Evolutionary conservation across 352 stramenopile species (phyloP).

Genomic region (Globisporangium solare): DNA sequence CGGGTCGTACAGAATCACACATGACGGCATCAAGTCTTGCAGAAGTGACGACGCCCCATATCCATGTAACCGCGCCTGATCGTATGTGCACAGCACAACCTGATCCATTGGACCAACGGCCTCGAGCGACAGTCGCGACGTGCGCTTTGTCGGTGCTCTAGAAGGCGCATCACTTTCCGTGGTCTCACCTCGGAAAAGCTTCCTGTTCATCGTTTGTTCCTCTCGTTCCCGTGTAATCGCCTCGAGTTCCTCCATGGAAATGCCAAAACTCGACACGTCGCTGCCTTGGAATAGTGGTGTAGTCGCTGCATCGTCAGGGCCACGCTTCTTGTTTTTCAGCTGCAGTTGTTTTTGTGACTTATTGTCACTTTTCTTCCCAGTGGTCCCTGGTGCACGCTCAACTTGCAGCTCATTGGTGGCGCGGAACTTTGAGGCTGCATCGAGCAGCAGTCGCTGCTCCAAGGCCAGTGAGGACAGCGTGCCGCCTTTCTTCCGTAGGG

Average conservation of each 20-base stretch:
- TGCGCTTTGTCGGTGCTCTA: conserved; percentile 7
- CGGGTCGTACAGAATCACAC: conserved; percentile 94
- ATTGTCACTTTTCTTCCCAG: conserved; percentile 14
- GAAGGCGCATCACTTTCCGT: not conserved
- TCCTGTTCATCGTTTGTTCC: conserved; percentile 18
- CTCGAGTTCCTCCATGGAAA: conserved; percentile 68
- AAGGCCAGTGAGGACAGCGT: conserved; percentile 30
- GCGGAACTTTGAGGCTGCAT: conserved; percentile 44
- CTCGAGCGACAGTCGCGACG: conserved; percentile 42
- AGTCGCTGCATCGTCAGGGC: not conserved
- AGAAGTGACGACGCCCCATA: conserved; percentile 68
- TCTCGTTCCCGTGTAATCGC: conserved; percentile 21
- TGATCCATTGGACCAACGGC: conserved; percentile 43
- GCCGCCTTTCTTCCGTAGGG: conserved; percentile 49
- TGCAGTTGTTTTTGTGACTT: not conserved
- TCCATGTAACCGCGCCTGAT: conserved; percentile 60
- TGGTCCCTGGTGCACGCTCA: conserved; percentile 13
- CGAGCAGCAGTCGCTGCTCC: conserved; percentile 63
- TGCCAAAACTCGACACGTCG: conserved; percentile 66
- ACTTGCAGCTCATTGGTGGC: conserved; percentile 39
- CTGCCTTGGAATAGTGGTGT: conserved; percentile 9
- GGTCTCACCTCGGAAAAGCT: conserved; percentile 7
- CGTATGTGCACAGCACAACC: conserved; percentile 76
- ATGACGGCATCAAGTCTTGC: conserved; percentile 86
- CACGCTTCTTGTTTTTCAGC: conserved; percentile 21